These are phyloP conservation scores for Botrytis squamosa DNA, from an alignment of 2,329 filamentous ascomycete genomes.

Conservation along the genomic window DNA sequence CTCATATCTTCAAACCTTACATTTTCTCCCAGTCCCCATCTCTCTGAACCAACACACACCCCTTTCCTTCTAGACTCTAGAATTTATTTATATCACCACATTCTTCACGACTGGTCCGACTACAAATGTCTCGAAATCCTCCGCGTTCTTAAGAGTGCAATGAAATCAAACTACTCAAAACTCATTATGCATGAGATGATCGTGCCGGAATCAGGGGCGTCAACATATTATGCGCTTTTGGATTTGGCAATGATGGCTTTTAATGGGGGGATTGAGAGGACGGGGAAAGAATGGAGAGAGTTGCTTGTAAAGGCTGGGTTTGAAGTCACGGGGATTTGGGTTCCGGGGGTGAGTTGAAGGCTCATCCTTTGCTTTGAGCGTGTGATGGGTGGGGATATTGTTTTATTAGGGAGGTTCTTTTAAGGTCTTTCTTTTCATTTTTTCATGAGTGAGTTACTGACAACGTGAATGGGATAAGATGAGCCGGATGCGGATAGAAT, in stretches of 20 bases:
- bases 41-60: background rate
- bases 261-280: background rate
- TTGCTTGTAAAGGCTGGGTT: background rate
- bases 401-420: background rate
- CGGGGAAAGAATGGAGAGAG: background rate
- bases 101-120: background rate
- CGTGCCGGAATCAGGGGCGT: background rate
- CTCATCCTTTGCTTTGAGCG: background rate
- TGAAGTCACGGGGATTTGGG: background rate
- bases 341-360: background rate
- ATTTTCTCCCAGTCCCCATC: background rate
- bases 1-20: background rate
- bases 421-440: accelerated
- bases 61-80: background rate
- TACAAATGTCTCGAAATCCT: slow-evolving; percentile 11
- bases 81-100: background rate
- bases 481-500: background rate
- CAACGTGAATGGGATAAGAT: background rate
- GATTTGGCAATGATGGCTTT: background rate
- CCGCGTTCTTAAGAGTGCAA: background rate
- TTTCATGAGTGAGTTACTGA: background rate
- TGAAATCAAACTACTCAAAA: background rate
- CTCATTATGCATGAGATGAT: background rate
- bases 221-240: background rate
- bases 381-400: background rate